Conservation (phyloP, 2,329 filamentous ascomycete species). For the Septoria linicola region DNA sequence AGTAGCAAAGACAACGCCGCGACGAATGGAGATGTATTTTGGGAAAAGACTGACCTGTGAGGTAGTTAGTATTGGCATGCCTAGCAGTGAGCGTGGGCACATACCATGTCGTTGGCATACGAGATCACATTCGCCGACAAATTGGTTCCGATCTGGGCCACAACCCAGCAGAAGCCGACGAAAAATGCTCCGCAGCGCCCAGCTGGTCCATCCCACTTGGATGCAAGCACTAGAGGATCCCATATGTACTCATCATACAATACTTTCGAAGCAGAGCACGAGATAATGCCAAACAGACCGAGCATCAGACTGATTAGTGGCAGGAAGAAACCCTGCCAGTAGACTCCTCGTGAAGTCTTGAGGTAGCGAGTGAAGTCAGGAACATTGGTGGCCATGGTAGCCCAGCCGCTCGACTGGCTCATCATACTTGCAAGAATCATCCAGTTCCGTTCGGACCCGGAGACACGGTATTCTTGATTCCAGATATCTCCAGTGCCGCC, state of each 20-base stretch:
- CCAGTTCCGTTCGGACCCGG: constrained; percentile 32
- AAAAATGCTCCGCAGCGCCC: constrained; percentile 39
- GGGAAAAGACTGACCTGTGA: constrained; percentile 47
- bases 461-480: constrained; percentile 32
- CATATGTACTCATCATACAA: constrained; percentile 52
- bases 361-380: constrained; percentile 41
- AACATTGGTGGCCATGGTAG: constrained; percentile 40
- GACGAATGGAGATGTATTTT: constrained; percentile 49
- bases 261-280: constrained; percentile 55
- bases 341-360: constrained; percentile 33
- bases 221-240: constrained; percentile 40
- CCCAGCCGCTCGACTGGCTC: constrained; percentile 35
- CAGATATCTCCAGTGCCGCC: constrained; percentile 36
- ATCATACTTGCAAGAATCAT: constrained; percentile 35
- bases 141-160: constrained; percentile 54
- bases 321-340: constrained; percentile 44
- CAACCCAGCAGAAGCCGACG: constrained; percentile 48
- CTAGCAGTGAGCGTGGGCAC: background rate
- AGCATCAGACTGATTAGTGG: constrained; percentile 50
- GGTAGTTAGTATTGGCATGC: background rate
- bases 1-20: constrained; percentile 47
- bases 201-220: constrained; percentile 35
- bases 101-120: constrained; percentile 53
- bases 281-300: constrained; percentile 57
- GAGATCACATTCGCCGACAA: constrained; percentile 55